Evolutionary conservation across 441 rosid genomes (phyloP).

Genomic region (Pelargonium cotyledonis): DNA sequence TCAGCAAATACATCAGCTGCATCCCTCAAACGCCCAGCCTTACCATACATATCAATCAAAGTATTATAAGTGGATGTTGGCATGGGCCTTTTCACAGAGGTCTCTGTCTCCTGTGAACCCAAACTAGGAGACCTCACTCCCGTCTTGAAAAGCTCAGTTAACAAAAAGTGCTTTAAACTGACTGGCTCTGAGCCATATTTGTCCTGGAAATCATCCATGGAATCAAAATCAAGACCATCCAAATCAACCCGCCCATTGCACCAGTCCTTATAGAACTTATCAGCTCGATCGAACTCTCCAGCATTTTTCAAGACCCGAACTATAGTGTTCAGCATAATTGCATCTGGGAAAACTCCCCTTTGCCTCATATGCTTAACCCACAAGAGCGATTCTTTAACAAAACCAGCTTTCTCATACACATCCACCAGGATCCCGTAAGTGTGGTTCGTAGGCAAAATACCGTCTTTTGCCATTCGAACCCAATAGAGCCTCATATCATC

Average conservation of each 20-base stretch:
- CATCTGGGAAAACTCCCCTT: slow-evolving; percentile 70
- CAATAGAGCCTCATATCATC: slow-evolving; percentile 74
- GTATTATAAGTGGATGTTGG: slow-evolving; percentile 71
- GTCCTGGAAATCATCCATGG: slow-evolving; percentile 30
- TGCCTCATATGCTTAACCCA: slow-evolving; percentile 85
- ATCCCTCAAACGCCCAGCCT: slow-evolving; percentile 77
- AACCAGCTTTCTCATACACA: slow-evolving; percentile 84
- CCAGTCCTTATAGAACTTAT: slow-evolving; percentile 72
- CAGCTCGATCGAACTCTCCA: slow-evolving; percentile 63
- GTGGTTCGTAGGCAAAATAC: slow-evolving; percentile 61
- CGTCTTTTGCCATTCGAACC: slow-evolving; percentile 74
- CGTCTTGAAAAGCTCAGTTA: slow-evolving; percentile 68
- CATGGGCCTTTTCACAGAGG: slow-evolving; percentile 44
- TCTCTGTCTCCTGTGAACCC: slow-evolving; percentile 27
- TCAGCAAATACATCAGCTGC: slow-evolving; percentile 70
- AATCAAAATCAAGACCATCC: slow-evolving; percentile 63
- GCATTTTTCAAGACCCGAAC: slow-evolving; percentile 71
- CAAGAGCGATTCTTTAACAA: slow-evolving; percentile 66
- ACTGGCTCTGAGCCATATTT: slow-evolving; percentile 42
- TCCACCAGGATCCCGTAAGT: slow-evolving; percentile 83
- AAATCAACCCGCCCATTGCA: slow-evolving; percentile 54
- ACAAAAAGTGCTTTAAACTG: slow-evolving; percentile 71
- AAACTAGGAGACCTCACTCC: slow-evolving; percentile 52
- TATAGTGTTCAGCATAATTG: slow-evolving; percentile 72
- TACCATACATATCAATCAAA: slow-evolving; percentile 85